Percentiles rank a stretch among this genome's conserved stretches.
Conservation (phyloP, 768 basidiomycete genomes). For the Symmetrospora coprosmae region DNA sequence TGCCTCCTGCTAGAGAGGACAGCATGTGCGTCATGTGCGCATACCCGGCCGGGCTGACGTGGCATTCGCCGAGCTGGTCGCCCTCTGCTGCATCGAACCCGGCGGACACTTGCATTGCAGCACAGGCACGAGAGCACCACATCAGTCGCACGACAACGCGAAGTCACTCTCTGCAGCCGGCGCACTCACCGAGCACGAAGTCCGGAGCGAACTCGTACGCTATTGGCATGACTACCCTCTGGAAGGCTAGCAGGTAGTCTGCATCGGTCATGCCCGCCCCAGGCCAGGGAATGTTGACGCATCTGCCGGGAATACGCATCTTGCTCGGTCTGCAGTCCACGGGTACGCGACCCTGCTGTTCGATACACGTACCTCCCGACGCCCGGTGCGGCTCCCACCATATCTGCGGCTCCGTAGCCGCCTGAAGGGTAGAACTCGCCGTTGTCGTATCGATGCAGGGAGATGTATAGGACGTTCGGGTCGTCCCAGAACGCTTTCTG, state of each 20-base stretch:
- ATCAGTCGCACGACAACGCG: too few species aligned
- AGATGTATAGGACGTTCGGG: conserved; percentile 78
- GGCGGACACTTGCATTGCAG: conserved; percentile 63
- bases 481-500: conserved; percentile 92
- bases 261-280: conserved; percentile 68
- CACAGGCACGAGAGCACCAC: neutral
- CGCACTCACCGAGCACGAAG: conserved; percentile 81
- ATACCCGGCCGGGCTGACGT: conserved; percentile 80
- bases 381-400: conserved; percentile 69
- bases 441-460: conserved; percentile 83
- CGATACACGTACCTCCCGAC: conserved; percentile 54
- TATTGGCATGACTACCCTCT: conserved; percentile 89
- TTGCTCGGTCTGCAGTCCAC: conserved; percentile 4
- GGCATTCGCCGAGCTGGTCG: conserved; percentile 78
- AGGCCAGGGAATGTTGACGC: conserved; percentile 94
- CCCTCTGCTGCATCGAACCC: conserved; percentile 94
- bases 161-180: too few species aligned
- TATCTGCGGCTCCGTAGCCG: conserved; percentile 70
- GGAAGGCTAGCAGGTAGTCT: conserved; percentile 93
- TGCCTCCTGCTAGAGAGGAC: conserved; percentile 68
- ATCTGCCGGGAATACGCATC: conserved; percentile 42
- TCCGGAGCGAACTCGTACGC: conserved; percentile 93
- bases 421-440: conserved; percentile 87
- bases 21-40: conserved; percentile 99
- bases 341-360: neutral